These are phyloP conservation scores for Amphichorda felina DNA, from an alignment of 2,329 filamentous ascomycete species.

Conservation along the genomic window DNA sequence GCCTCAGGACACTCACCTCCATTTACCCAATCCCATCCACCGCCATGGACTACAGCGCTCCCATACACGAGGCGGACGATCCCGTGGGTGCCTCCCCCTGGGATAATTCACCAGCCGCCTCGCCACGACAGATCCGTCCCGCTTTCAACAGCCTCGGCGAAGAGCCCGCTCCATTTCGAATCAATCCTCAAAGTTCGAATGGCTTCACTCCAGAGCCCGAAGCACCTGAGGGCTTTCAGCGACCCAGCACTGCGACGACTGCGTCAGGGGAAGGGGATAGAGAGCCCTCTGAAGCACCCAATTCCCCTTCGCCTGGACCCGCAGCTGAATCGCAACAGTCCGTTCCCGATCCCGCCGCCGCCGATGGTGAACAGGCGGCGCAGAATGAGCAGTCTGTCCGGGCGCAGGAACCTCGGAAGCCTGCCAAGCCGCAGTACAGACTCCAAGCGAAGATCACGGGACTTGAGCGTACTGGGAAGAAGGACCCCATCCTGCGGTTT, in stretches of 20 bases:
- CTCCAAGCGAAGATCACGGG: slow-evolving; percentile 92
- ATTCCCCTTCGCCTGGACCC: not conserved
- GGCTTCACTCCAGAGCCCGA: slow-evolving; percentile 24
- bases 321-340: slow-evolving; percentile 4
- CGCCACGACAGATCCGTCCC: slow-evolving; percentile 32
- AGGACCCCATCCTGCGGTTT: slow-evolving; percentile 88
- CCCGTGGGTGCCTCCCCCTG: slow-evolving; percentile 41
- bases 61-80: slow-evolving; percentile 42
- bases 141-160: slow-evolving; percentile 27
- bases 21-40: not conserved
- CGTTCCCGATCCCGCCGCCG: slow-evolving; percentile 5
- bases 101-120: slow-evolving; percentile 40
- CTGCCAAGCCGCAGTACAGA: slow-evolving; percentile 60
- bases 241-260: slow-evolving; percentile 34
- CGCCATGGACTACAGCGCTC: slow-evolving; percentile 46
- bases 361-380: slow-evolving; percentile 13
- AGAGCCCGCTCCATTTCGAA: slow-evolving; percentile 31
- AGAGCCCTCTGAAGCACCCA: slow-evolving; percentile 17
- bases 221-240: slow-evolving; percentile 26
- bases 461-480: slow-evolving; percentile 84
- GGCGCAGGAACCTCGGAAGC: slow-evolving; percentile 40
- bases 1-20: not conserved
- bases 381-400: slow-evolving; percentile 15
- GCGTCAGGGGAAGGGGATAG: slow-evolving; percentile 28
- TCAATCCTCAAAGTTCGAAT: slow-evolving; percentile 29